These are phyloP conservation scores for Taxawa tesnikishii DNA, from an alignment of 2,329 filamentous ascomycete genomes.

Conservation along the genomic window DNA sequence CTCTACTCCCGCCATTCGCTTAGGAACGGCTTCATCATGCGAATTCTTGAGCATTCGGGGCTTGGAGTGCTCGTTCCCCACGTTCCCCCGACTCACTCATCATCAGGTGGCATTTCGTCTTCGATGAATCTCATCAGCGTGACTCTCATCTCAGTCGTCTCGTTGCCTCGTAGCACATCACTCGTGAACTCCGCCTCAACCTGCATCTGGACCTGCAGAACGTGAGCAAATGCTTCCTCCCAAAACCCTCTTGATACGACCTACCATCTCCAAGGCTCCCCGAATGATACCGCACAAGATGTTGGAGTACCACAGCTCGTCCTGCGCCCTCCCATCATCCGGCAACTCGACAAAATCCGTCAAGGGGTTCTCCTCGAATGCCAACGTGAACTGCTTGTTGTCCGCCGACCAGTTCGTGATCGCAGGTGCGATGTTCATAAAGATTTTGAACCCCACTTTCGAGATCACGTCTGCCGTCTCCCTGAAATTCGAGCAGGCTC, in stretches of 20 bases:
- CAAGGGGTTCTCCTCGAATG: conserved; percentile 94
- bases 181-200: conserved; percentile 94
- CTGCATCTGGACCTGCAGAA: conserved; percentile 75
- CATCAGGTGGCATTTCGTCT: conserved; percentile 91
- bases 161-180: conserved; percentile 82
- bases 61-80: too few relatives aligned
- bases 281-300: conserved; percentile 87
- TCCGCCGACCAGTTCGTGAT: conserved; percentile 94
- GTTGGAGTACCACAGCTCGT: conserved; percentile 97
- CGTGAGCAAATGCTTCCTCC: background rate
- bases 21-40: too few relatives aligned
- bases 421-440: conserved; percentile 88
- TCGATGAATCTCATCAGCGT: conserved; percentile 89
- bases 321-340: conserved; percentile 88
- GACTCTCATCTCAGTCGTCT: conserved; percentile 94
- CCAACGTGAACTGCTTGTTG: conserved; percentile 88
- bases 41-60: too few relatives aligned
- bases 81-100: conserved; percentile 63
- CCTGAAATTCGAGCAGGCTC: conserved; percentile 80
- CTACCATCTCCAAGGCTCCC: conserved; percentile 89
- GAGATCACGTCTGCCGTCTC: conserved; percentile 96
- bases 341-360: conserved; percentile 96
- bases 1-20: too few relatives aligned
- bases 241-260: too few relatives aligned
- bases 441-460: conserved; percentile 98